Evolutionary conservation across 2,329 filamentous ascomycete species (phyloP).

Genomic region (Diaporthe vexans): DNA sequence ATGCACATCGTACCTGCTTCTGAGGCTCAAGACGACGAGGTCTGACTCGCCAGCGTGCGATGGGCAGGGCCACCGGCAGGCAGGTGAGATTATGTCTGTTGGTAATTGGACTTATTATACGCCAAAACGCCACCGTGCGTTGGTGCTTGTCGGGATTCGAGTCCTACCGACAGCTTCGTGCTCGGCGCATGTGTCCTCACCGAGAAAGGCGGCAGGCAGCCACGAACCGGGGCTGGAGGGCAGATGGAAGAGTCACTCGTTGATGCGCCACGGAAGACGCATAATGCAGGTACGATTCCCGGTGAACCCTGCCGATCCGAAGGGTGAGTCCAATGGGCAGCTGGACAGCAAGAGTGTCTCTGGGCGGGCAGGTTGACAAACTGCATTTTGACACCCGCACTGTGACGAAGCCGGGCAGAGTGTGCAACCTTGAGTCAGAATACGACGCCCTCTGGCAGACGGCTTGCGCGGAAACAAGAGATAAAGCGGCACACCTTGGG

Average conservation of each 20-base stretch:
- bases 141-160: slow-evolving; percentile 21
- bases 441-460: slow-evolving; percentile 22
- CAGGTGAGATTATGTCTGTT: slow-evolving; percentile 16
- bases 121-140: slow-evolving; percentile 27
- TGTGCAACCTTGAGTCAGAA: slow-evolving; percentile 38
- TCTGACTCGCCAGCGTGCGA: slow-evolving; percentile 33
- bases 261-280: slow-evolving; percentile 37
- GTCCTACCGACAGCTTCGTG: slow-evolving; percentile 5
- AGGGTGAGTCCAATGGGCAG: slow-evolving; percentile 23
- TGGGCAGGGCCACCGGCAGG: slow-evolving; percentile 2
- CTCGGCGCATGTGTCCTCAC: slow-evolving; percentile 1
- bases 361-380: not conserved
- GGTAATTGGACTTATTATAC: not conserved
- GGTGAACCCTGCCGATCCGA: slow-evolving; percentile 31
- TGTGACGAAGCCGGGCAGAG: slow-evolving; percentile 5
- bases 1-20: slow-evolving; percentile 29
- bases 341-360: slow-evolving; percentile 14
- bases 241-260: slow-evolving; percentile 35
- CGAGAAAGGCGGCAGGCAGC: slow-evolving; percentile 30
- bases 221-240: slow-evolving; percentile 7
- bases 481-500: slow-evolving; percentile 9
- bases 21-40: slow-evolving; percentile 19
- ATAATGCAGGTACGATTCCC: slow-evolving; percentile 42
- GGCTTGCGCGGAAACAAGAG: slow-evolving; percentile 38
- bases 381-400: slow-evolving; percentile 3